Percentiles rank a stretch among this genome's conserved stretches.
phyloP scores from a whole-genome alignment of 2,329 filamentous ascomycete species.

The Alternaria angustiovoidea region DNA sequence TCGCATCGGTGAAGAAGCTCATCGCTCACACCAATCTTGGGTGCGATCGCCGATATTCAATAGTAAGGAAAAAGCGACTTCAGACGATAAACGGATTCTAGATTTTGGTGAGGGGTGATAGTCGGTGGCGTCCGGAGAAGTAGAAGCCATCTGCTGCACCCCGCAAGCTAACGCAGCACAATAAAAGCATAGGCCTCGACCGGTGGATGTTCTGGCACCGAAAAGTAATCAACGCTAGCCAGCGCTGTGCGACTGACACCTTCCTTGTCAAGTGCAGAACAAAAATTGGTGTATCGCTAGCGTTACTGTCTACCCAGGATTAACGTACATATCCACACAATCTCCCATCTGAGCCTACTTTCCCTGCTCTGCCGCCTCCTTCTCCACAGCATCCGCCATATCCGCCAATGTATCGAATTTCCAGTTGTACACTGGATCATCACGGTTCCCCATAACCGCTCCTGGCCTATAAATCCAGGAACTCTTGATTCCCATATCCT shows the following conservation, averaged over 20 bases:
- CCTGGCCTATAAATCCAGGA: conserved; percentile 71
- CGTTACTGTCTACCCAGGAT: background rate
- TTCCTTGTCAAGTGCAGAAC: conserved; percentile 1
- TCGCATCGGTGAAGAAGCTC: background rate
- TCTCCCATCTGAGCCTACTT: conserved; percentile 2
- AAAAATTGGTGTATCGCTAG: conserved; percentile 2
- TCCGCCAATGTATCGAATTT: conserved; percentile 66
- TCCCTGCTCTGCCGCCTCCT: conserved; percentile 32
- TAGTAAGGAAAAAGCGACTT: background rate
- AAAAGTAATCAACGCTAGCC: background rate
- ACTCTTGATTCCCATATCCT: conserved; percentile 65
- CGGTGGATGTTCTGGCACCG: conserved; percentile 5
- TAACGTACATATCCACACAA: background rate
- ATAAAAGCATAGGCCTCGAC: background rate
- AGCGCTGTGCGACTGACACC: background rate
- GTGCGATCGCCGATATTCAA: background rate
- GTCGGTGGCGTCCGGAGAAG: conserved; percentile 1
- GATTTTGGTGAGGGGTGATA: background rate
- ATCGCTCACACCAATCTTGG: background rate
- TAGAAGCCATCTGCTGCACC: background rate
- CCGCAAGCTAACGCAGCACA: conserved; percentile 3
- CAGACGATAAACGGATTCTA: background rate
- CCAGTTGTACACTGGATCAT: conserved; percentile 58
- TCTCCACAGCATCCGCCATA: conserved; percentile 65
- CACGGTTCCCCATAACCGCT: conserved; percentile 55